phyloP scores from a whole-genome alignment of 495 filamentous ascomycete species.

The Terfezia claveryi region DNA sequence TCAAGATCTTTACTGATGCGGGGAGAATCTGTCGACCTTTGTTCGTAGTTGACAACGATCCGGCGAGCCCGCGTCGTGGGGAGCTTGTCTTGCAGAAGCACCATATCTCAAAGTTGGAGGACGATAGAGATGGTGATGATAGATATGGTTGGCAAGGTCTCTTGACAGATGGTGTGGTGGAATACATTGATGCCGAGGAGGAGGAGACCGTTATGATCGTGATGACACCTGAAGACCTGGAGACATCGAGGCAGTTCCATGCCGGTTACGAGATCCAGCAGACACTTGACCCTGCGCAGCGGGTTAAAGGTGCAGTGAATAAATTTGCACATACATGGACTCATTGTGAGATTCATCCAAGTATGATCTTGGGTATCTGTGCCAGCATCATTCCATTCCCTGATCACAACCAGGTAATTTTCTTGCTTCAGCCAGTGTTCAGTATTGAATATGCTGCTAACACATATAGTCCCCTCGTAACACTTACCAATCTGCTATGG shows the following conservation, averaged over 20 bases:
- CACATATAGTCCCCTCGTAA: slow-evolving; percentile 62
- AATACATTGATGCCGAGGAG: slow-evolving; percentile 93
- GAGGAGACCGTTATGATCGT: slow-evolving; percentile 97
- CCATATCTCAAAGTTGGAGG: slow-evolving; percentile 45
- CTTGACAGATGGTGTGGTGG: slow-evolving; percentile 57
- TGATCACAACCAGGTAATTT: slow-evolving; percentile 72
- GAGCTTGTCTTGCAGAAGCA: slow-evolving; percentile 64
- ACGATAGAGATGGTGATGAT: slow-evolving; percentile 39
- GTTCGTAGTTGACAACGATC: slow-evolving; percentile 67
- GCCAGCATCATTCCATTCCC: slow-evolving; percentile 99
- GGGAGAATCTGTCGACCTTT: slow-evolving; percentile 83
- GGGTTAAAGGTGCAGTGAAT: slow-evolving; percentile 55
- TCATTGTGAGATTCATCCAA: slow-evolving; percentile 96
- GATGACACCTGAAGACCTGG: slow-evolving; percentile 91
- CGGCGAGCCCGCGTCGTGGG: slow-evolving; percentile 45
- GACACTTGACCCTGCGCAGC: slow-evolving; percentile 37
- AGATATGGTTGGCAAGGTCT: slow-evolving; percentile 76
- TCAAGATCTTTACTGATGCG: slow-evolving; percentile 96
- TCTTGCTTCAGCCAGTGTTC: slow-evolving; percentile 1
- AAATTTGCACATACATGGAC: slow-evolving; percentile 72
- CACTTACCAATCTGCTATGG: slow-evolving; percentile 98
- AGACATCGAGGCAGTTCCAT: slow-evolving; percentile 42
- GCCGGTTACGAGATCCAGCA: slow-evolving; percentile 42
- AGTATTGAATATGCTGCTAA: slow-evolving; percentile 2
- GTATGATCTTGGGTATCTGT: slow-evolving; percentile 95